Evolutionary conservation across 2,329 filamentous ascomycete species (phyloP).

Genomic region (Trichoderma sp.): DNA sequence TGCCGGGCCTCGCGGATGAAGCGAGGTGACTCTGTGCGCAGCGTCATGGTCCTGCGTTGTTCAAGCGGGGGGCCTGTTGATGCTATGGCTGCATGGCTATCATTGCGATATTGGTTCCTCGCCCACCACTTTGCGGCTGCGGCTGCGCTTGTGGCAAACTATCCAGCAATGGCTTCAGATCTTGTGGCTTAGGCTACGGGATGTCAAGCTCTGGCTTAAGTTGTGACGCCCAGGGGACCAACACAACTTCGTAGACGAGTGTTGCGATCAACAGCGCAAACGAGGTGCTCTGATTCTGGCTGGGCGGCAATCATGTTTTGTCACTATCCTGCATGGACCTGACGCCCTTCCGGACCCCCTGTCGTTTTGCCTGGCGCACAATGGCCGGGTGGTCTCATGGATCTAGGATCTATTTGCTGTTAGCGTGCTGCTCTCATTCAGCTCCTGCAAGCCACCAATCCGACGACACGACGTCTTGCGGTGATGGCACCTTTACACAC

Average conservation of each 20-base stretch:
- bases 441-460: slow-evolving; percentile 21
- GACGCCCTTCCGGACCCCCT: slow-evolving; percentile 11
- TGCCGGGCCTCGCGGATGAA: neutral
- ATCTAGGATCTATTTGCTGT: slow-evolving; percentile 20
- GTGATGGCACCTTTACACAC: slow-evolving; percentile 14
- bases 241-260: neutral
- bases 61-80: neutral
- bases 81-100: neutral
- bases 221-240: neutral
- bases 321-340: neutral
- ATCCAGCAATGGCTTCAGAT: neutral
- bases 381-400: slow-evolving; percentile 3
- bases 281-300: neutral
- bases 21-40: neutral
- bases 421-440: slow-evolving; percentile 21
- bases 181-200: slow-evolving; percentile 5
- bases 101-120: neutral
- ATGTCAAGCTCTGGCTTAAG: neutral
- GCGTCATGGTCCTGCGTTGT: neutral
- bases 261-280: neutral
- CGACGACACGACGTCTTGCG: slow-evolving; percentile 11
- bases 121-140: neutral
- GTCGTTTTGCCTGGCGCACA: neutral
- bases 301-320: neutral
- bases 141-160: slow-evolving; percentile 7